Evolutionary conservation across 257 asterid genomes (phyloP).

Genomic region (Capsicum pubescens): DNA sequence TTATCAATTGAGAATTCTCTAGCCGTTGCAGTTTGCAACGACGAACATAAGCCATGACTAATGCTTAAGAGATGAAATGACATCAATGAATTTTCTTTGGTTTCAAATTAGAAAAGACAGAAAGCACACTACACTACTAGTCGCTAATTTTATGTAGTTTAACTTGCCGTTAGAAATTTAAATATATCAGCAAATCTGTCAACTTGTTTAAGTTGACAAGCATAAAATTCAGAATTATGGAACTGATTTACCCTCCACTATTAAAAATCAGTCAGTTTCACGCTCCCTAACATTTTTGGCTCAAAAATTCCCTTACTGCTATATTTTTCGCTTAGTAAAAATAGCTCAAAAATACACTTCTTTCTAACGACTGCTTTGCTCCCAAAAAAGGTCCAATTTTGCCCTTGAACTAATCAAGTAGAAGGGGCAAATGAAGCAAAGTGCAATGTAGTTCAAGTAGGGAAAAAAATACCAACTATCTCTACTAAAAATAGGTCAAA

Average conservation of each 20-base stretch:
- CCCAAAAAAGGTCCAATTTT: no score
- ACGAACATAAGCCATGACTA: not conserved
- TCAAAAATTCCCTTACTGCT: no score
- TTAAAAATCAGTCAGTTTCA: no score
- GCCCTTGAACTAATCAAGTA: not conserved
- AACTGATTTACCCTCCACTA: not conserved
- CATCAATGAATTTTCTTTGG: not conserved
- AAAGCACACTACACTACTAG: not conserved
- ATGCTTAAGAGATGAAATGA: not conserved
- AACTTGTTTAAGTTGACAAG: not conserved
- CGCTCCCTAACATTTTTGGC: no score
- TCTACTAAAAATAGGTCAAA: not conserved
- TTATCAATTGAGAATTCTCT: not conserved
- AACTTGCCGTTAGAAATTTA: constrained; percentile 15
- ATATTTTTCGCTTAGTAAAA: no score
- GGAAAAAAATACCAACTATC: not conserved
- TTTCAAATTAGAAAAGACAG: not conserved
- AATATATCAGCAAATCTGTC: not conserved
- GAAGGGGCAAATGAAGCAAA: not conserved
- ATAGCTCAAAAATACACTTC: no score
- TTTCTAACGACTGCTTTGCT: no score
- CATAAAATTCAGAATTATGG: not conserved
- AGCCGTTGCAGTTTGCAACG: not conserved
- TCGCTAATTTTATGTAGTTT: not conserved
- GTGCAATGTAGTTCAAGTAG: constrained; percentile 2